Base-by-base conservation (phyloP, 352 stramenopile genomes). In the Blastocystis sp. region DNA sequence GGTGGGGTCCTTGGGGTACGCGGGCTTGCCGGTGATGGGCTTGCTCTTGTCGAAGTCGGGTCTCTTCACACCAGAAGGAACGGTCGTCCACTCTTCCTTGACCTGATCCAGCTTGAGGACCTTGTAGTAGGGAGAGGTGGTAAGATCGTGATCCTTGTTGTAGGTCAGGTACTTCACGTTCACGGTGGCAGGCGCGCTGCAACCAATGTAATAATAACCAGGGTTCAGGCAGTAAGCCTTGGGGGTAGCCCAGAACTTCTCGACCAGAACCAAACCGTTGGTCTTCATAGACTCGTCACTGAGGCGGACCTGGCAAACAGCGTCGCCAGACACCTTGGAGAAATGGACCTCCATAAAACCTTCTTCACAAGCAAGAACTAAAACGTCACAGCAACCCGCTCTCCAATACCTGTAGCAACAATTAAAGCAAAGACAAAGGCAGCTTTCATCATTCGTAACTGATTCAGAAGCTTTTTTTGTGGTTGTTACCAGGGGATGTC, bases 41-140 rank as follows among this genome's bases (percentile, higher is more conserved):
- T 81, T 81, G 71, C 71, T 81, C 71, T 81, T 81, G 31, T 81
- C 71, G 41, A 81, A 45, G n/a, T 81, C 71, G 24, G 41, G 71
- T 10, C 24, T 67, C 45, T 55, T 81, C n/a, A 66, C 41, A 26
- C 55, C 39, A 24, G 62, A 41, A 65, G 71, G 71, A 60, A 81
- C 66, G 35, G 39, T 66, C 19, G 71, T 81, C 71, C 71, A 81
- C 16, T 60, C 9, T 50, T 67, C 71, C n/a, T 41, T 37, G 21
- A 66, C 55, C 37, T 81, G 45, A 10, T 81, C 71, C 71, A 81
- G 45, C 10, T 63, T 66, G 24, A 81, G 50, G 4, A 81, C 29
- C 45, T 62, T 65, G 35, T 35, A 65, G 71, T 81, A 12, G 31
- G 45, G 39, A 65, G 37, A 21, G 10, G 26, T 6, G 37, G 71